Evolutionary conservation across 352 stramenopile species (phyloP).

Genomic region (Phytophthora tubulina): DNA sequence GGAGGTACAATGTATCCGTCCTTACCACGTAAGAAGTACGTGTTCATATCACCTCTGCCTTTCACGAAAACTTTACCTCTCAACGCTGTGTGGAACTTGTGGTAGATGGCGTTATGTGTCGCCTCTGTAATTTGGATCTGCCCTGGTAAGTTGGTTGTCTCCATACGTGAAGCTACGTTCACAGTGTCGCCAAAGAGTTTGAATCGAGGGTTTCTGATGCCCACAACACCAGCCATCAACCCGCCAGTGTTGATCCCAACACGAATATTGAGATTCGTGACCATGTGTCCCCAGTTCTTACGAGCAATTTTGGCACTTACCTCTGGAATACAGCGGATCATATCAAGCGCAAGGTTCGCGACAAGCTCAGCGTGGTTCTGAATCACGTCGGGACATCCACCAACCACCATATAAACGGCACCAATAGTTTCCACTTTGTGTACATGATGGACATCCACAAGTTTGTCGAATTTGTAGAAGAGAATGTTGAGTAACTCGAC

Average conservation of each 20-base stretch:
- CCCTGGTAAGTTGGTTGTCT: slow-evolving; percentile 81
- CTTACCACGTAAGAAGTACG: slow-evolving; percentile 79
- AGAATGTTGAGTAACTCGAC: slow-evolving; percentile 91
- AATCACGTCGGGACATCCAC: slow-evolving; percentile 77
- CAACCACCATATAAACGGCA: slow-evolving; percentile 91
- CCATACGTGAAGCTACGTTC: slow-evolving; percentile 88
- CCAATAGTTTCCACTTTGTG: slow-evolving; percentile 94
- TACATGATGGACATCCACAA: slow-evolving; percentile 88
- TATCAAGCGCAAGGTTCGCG: slow-evolving; percentile 83
- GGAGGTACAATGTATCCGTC: slow-evolving; percentile 67
- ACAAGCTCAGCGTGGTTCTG: slow-evolving; percentile 83
- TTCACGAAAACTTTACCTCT: slow-evolving; percentile 87
- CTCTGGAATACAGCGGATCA: slow-evolving; percentile 84
- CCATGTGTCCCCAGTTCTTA: slow-evolving; percentile 72
- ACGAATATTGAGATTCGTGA: slow-evolving; percentile 84
- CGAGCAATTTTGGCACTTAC: slow-evolving; percentile 76
- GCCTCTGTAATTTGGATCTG: slow-evolving; percentile 87
- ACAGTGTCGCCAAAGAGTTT: slow-evolving; percentile 91
- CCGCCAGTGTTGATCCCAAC: slow-evolving; percentile 89
- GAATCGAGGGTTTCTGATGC: slow-evolving; percentile 86
- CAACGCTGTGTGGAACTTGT: slow-evolving; percentile 75
- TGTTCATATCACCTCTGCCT: slow-evolving; percentile 85
- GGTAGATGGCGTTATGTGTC: slow-evolving; percentile 70
- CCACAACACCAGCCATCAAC: slow-evolving; percentile 89
- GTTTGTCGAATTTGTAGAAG: slow-evolving; percentile 92